Percentiles rank a stretch among this genome's conserved stretches.
Evolutionary conservation across 2,329 filamentous ascomycete species (phyloP).

Genomic region (Pestalotiopsis fici): DNA sequence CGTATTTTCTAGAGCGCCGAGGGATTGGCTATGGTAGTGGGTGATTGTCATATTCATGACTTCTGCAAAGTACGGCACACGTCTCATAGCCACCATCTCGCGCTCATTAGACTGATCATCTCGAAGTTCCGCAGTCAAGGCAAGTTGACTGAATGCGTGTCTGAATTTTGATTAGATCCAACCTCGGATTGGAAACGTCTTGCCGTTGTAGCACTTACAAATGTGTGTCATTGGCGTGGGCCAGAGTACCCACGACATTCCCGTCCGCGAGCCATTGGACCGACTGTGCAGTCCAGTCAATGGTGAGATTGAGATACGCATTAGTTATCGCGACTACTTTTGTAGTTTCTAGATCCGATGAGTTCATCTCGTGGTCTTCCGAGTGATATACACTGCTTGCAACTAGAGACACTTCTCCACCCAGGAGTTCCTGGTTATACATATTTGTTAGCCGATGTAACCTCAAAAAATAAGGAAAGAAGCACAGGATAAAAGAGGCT

Average conservation of each 20-base stretch:
- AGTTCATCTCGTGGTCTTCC: background rate
- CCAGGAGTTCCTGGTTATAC: background rate
- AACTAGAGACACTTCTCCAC: background rate
- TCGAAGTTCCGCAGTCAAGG: background rate
- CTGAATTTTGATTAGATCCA: background rate
- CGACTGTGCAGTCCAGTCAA: background rate
- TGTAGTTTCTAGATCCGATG: background rate
- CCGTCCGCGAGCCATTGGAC: background rate
- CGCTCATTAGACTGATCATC: background rate
- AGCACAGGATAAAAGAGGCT: background rate
- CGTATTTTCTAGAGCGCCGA: background rate
- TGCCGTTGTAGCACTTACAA: background rate
- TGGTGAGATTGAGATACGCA: background rate
- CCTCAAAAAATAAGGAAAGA: background rate
- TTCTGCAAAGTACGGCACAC: background rate
- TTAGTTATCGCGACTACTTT: background rate
- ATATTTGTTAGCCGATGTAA: background rate
- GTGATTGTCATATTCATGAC: background rate
- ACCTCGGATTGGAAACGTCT: background rate
- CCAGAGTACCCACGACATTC: background rate
- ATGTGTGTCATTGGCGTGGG: background rate
- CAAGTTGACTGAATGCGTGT: background rate
- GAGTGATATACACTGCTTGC: background rate
- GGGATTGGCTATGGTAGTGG: background rate
- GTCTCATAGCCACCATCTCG: background rate